phyloP scores from a whole-genome alignment of 352 stramenopile species.

The Nothophytophthora sp. region DNA sequence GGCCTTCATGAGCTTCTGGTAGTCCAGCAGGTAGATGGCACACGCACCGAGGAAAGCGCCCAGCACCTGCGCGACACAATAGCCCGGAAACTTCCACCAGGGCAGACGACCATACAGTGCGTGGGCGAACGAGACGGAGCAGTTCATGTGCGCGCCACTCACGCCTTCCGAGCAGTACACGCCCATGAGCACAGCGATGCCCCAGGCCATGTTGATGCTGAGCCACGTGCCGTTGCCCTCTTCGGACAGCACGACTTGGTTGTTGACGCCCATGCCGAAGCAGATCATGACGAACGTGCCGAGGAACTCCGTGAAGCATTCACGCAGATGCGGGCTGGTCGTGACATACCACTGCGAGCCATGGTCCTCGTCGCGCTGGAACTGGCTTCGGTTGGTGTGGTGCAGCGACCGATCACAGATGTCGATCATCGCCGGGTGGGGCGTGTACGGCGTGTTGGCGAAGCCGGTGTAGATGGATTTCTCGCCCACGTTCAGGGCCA shows the following conservation, averaged over 20 bases:
- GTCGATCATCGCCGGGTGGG: slow-evolving; percentile 15
- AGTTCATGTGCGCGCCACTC: slow-evolving; percentile 64
- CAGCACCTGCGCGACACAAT: slow-evolving; percentile 40
- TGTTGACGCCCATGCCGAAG: slow-evolving; percentile 66
- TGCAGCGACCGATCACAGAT: slow-evolving; percentile 28
- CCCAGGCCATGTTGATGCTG: slow-evolving; percentile 59
- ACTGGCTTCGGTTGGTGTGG: slow-evolving; percentile 34
- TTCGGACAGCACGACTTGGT: slow-evolving; percentile 52
- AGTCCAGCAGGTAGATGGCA: slow-evolving; percentile 51
- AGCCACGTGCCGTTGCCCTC: slow-evolving; percentile 58
- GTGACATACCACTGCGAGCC: slow-evolving; percentile 25
- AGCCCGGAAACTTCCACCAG: slow-evolving; percentile 50
- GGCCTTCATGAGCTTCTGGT: slow-evolving; percentile 39
- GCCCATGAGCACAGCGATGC: slow-evolving; percentile 56
- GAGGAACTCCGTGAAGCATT: slow-evolving; percentile 51
- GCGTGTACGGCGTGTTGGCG: slow-evolving; percentile 18
- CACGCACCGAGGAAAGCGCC: slow-evolving; percentile 42
- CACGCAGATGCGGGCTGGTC: slow-evolving; percentile 25
- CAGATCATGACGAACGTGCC: slow-evolving; percentile 50
- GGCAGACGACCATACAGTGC: slow-evolving; percentile 42
- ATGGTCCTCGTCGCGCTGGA: slow-evolving; percentile 16
- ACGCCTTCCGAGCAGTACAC: slow-evolving; percentile 54
- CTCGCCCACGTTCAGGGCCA: slow-evolving; percentile 25
- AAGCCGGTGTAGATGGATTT: slow-evolving; percentile 32
- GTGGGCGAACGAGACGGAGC: slow-evolving; percentile 55